Evolutionary conservation across 768 basidiomycete genomes (phyloP).

Genomic region (Sutorius australiensis): DNA sequence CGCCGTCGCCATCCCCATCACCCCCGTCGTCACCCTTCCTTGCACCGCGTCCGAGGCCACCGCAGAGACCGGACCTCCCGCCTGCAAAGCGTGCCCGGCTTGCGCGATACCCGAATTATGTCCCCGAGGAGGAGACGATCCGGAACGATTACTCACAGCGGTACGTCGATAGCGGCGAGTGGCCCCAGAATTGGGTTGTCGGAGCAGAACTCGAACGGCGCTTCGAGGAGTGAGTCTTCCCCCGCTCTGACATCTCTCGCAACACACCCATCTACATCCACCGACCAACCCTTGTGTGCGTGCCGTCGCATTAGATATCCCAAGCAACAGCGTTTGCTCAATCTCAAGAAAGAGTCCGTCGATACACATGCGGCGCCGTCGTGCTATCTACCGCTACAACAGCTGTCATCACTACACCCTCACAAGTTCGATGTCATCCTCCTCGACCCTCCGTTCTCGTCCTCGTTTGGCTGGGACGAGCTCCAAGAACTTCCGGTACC

Average conservation of each 20-base stretch:
- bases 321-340: constrained; percentile 81
- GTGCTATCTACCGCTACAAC: constrained; percentile 61
- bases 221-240: constrained; percentile 86
- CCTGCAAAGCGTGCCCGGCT: constrained; percentile 73
- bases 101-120: constrained; percentile 72
- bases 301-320: constrained; percentile 69
- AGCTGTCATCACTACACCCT: constrained; percentile 53
- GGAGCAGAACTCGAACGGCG: constrained; percentile 85
- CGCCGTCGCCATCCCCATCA: constrained; percentile 48
- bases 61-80: constrained; percentile 48
- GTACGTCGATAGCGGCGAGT: constrained; percentile 88
- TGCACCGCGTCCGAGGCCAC: constrained; percentile 31
- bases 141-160: constrained; percentile 91
- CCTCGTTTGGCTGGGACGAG: constrained; percentile 81
- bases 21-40: constrained; percentile 45
- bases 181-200: constrained; percentile 91
- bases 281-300: background rate
- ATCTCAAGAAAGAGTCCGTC: constrained; percentile 79
- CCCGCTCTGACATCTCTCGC: background rate
- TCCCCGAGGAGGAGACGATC: constrained; percentile 93
- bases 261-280: background rate
- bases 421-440: constrained; percentile 89
- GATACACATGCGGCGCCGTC: constrained; percentile 67
- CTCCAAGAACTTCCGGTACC: constrained; percentile 81
- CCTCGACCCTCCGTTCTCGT: constrained; percentile 86